Base-by-base conservation (phyloP, 805 yeast species). In the Starmerella asiatica region DNA sequence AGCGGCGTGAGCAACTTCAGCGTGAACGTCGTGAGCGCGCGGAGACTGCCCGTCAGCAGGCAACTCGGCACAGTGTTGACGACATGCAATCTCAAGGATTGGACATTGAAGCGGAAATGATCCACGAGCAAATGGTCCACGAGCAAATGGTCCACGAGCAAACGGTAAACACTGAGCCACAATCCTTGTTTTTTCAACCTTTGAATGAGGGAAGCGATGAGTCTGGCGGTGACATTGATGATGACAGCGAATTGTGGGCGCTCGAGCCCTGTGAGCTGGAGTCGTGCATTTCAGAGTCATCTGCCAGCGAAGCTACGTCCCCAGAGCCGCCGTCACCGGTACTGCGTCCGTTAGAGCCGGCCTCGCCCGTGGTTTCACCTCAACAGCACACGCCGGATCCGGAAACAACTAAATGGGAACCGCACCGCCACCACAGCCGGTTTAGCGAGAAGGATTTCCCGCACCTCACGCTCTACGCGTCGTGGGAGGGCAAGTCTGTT, bases 391-490 rank as follows among this genome's bases (percentile, higher is more conserved):
- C 26, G 9, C 26, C 26, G 9, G 26, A 23, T 7, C 26, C 26
- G 26, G 26, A 23, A 23, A 24, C 12, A 14, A 16, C 20, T 11
- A 47, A 48, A 26, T 48, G 52, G 52, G 23, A 29, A 8, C 51
- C 51, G 8, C 32, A 31, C 1, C 30, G 43, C 3, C 42, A 42
- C 3, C 36, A 34, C 16, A 42, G 47, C 29, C 32, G 49, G 14
- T 46, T 47, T 37, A 42, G 43, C 19, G 49, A 42, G 26, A 40
- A 44, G 21, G 52, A 48, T 29, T 48, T 38, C 40, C 52, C 51
- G 7, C 51, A 47, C n/a, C 39, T 48, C 3, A 19, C 34, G 2
- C 11, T 36, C 6, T 32, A 47, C 29, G 24, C 51, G 4, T 16
- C 43, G 1, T 48, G 52, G 52, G 52, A 48, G 15, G 52, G 52